Conservation (phyloP, 1,139 yeast genomes). For the Schwanniomyces etchellsii region DNA sequence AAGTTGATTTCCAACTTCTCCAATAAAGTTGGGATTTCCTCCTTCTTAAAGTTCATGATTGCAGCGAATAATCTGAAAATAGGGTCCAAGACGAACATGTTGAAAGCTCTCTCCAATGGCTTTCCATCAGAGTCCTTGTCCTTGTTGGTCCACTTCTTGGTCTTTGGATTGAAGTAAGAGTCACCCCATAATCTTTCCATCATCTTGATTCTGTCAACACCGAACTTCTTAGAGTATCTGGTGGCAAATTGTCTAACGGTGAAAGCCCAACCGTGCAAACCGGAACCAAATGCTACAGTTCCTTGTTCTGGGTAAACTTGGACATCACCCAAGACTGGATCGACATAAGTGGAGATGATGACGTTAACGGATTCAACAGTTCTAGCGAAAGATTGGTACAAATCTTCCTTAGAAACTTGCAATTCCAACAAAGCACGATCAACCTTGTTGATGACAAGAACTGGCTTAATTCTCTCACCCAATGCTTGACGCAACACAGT, state of each 20-base stretch:
- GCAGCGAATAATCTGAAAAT: conserved; percentile 73
- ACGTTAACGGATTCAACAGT: conserved; percentile 99
- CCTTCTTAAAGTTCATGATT: conserved; percentile 65
- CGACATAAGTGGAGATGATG: conserved; percentile 92
- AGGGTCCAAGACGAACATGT: conserved; percentile 98
- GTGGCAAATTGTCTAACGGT: conserved; percentile 98
- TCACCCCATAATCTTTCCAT: conserved; percentile 99
- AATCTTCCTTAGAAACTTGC: conserved; percentile 98
- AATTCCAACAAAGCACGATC: conserved; percentile 99
- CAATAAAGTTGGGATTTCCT: conserved; percentile 82
- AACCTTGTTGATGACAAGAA: conserved; percentile 96
- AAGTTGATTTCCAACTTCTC: conserved; percentile 88
- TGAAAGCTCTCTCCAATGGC: conserved; percentile 97
- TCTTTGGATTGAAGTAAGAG: conserved; percentile 99
- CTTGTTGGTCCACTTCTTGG: conserved; percentile 99
- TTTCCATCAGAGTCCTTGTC: conserved; percentile 95
- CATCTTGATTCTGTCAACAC: conserved; percentile 98
- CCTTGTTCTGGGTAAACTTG: conserved; percentile 99
- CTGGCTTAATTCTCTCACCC: conserved; percentile 99
- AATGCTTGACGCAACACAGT: conserved; percentile 99
- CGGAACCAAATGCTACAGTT: conserved; percentile 99
- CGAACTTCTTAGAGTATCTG: conserved; percentile 98
- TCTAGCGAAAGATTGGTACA: conserved; percentile 97
- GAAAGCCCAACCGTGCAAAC: conserved; percentile 99
- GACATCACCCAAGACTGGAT: conserved; percentile 86